Evolutionary conservation across 2,329 filamentous ascomycete species (phyloP).

Genomic region (Trichoderma breve): DNA sequence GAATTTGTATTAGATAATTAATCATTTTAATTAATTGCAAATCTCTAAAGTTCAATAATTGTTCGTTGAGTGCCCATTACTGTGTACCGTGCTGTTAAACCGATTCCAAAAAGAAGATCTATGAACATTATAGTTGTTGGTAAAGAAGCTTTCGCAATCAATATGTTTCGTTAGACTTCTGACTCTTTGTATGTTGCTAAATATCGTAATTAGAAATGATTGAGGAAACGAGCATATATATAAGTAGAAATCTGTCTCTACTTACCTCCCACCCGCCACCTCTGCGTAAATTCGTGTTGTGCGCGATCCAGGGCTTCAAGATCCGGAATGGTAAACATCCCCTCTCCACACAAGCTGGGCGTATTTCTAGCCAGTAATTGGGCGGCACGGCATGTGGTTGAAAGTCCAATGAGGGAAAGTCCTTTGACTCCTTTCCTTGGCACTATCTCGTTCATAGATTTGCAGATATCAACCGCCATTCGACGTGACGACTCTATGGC

Average conservation of each 20-base stretch:
- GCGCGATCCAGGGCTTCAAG: background rate
- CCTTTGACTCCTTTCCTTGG: background rate
- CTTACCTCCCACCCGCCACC: background rate
- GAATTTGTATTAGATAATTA: too few species aligned
- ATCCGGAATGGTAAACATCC: background rate
- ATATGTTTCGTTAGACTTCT: background rate
- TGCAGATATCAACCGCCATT: slow-evolving; percentile 11
- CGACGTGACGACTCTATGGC: background rate
- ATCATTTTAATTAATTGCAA: background rate
- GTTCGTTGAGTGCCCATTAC: background rate
- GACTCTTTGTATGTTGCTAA: background rate
- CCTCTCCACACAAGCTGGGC: background rate
- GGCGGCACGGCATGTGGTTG: background rate
- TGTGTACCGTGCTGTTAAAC: background rate
- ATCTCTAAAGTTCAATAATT: background rate
- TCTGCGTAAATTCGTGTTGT: background rate
- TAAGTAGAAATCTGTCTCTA: background rate
- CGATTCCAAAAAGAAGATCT: background rate
- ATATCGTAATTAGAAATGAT: background rate
- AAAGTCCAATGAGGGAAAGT: background rate
- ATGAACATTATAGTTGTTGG: background rate
- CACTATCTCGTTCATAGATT: slow-evolving; percentile 6
- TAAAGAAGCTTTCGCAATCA: background rate
- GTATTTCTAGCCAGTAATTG: background rate
- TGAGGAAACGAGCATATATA: background rate